phyloP scores from a whole-genome alignment of 306 rosid species.

The Purshia tridentata region DNA sequence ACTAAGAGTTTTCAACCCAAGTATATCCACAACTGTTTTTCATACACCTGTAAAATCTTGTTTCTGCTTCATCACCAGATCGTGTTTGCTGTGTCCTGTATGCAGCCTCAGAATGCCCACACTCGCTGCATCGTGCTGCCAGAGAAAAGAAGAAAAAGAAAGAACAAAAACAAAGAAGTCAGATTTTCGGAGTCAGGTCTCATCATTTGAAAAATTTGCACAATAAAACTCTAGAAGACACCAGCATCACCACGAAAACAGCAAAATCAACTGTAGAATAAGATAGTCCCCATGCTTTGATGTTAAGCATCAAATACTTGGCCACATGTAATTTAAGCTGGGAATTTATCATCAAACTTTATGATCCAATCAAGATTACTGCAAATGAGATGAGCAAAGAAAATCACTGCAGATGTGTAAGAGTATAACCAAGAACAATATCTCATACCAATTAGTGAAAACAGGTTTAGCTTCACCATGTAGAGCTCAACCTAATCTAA shows the following conservation, averaged over 20 bases:
- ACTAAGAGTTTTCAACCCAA: slow-evolving; percentile 46
- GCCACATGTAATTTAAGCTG: neutral
- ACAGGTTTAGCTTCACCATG: neutral
- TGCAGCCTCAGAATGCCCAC: slow-evolving; percentile 47
- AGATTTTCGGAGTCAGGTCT: neutral
- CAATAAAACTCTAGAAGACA: neutral
- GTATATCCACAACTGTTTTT: slow-evolving; percentile 38
- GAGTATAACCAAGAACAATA: neutral
- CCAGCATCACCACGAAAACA: slow-evolving; percentile 15
- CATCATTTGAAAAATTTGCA: neutral
- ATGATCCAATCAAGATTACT: neutral
- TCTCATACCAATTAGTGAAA: neutral
- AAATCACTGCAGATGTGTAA: neutral
- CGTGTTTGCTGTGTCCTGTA: slow-evolving; percentile 55
- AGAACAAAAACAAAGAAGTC: neutral
- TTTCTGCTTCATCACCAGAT: slow-evolving; percentile 72
- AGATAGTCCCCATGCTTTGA: neutral
- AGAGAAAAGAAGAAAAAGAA: neutral
- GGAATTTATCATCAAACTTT: neutral
- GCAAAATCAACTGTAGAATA: neutral
- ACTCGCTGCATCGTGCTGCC: slow-evolving; percentile 53
- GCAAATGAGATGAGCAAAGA: neutral
- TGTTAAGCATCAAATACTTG: neutral
- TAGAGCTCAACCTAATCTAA: slow-evolving; percentile 1
- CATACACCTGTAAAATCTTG: slow-evolving; percentile 56